Conservation (phyloP, 1,284 basidiomycete species). For the Leucoagaricus sp. region DNA sequence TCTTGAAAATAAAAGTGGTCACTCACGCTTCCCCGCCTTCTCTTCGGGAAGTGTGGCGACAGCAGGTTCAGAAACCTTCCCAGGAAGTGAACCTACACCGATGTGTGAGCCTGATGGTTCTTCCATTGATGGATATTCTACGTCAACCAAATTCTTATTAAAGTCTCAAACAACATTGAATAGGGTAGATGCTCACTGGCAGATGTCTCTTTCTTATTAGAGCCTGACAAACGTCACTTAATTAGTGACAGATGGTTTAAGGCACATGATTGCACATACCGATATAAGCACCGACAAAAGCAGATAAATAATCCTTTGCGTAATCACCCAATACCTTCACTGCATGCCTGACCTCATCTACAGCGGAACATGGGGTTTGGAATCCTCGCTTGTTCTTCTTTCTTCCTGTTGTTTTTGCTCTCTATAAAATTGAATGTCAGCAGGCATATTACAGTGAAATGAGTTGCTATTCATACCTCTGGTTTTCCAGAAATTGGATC, state of each 20-base stretch:
- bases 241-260: neutral
- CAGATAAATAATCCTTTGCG: constrained; percentile 5
- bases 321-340: neutral
- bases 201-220: neutral
- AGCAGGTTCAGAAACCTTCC: constrained; percentile 4
- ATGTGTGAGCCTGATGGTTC: neutral
- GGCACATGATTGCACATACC: neutral
- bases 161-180: neutral
- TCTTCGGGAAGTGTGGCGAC: constrained; percentile 15
- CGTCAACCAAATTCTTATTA: neutral
- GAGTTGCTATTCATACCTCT: neutral
- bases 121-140: neutral
- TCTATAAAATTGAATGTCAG: neutral
- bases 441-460: neutral
- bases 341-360: constrained; percentile 1
- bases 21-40: constrained; percentile 2
- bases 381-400: neutral
- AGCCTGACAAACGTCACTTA: neutral
- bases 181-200: neutral
- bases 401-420: neutral
- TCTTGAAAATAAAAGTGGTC: neutral
- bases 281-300: neutral
- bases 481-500: neutral
- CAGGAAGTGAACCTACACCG: constrained; percentile 13
- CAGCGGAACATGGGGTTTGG: neutral